A percentile compares a stretch with the other conserved stretches of the same genome.
Evolutionary conservation across 2,329 filamentous ascomycete genomes (phyloP).

Genomic region (Xenoacremonium recifei): DNA sequence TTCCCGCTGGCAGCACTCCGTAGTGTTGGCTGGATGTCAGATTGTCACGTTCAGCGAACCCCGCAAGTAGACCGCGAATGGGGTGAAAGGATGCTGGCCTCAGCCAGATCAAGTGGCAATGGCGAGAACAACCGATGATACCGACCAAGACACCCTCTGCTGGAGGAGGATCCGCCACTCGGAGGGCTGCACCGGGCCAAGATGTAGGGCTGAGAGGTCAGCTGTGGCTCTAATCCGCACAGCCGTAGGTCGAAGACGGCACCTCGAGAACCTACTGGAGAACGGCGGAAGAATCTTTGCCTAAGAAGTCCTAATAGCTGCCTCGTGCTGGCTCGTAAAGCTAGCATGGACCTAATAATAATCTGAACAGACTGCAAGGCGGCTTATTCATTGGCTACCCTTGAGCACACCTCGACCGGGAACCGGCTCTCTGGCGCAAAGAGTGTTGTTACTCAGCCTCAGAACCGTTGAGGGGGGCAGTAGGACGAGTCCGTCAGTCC

Average conservation of each 20-base stretch:
- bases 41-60: constrained; percentile 2
- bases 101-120: constrained; percentile 3
- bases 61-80: constrained; percentile 9
- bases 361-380: too few species aligned
- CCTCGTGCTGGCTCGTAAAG: too few species aligned
- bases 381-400: constrained; percentile 12
- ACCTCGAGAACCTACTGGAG: neutral
- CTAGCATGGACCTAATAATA: too few species aligned
- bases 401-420: constrained; percentile 3
- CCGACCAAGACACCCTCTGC: constrained; percentile 4
- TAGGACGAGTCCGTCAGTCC: too few species aligned
- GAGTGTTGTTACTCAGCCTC: constrained; percentile 8
- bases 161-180: constrained; percentile 9
- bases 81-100: constrained; percentile 7
- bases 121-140: constrained; percentile 2
- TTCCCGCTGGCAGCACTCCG: too few species aligned
- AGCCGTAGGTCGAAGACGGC: too few species aligned
- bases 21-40: constrained; percentile 5
- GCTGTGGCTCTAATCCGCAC: constrained; percentile 13
- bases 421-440: neutral
- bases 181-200: constrained; percentile 1
- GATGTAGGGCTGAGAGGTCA: constrained; percentile 24
- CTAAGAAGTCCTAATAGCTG: neutral
- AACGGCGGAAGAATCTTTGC: neutral
- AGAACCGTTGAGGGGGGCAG: neutral